phyloP scores from a whole-genome alignment of 2,329 filamentous ascomycete species.

The Xylariaceae sp. region DNA sequence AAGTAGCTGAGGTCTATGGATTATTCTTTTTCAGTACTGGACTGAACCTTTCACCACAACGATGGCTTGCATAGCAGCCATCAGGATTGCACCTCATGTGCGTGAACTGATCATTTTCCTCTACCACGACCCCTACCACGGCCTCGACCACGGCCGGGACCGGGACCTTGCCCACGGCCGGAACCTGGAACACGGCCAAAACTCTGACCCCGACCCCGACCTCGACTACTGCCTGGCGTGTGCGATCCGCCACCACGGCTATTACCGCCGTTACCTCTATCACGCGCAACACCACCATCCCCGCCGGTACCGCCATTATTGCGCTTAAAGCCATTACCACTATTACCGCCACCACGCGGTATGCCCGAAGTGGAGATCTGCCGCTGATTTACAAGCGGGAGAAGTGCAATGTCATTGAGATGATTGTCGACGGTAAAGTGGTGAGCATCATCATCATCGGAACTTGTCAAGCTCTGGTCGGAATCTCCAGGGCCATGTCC shows the following conservation, averaged over 20 bases:
- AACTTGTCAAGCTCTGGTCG: constrained; percentile 22
- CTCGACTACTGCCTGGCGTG: constrained; percentile 33
- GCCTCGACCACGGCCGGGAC: constrained; percentile 13
- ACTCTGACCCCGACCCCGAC: constrained; percentile 16
- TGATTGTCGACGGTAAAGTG: neutral
- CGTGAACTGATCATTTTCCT: constrained; percentile 10
- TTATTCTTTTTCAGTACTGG: too few species aligned
- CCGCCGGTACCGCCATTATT: too few species aligned
- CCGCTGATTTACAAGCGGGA: constrained; percentile 3
- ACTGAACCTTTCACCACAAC: too few species aligned
- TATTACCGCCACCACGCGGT: constrained; percentile 8
- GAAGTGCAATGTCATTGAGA: too few species aligned
- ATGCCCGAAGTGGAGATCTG: constrained; percentile 15
- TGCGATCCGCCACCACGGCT: neutral
- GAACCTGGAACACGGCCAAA: constrained; percentile 16
- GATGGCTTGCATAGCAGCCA: neutral
- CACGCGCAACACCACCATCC: too few species aligned
- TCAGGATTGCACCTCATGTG: neutral
- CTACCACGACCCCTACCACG: constrained; percentile 20
- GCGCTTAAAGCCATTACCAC: neutral
- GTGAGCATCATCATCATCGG: too few species aligned
- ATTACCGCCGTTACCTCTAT: too few species aligned
- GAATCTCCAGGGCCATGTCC: constrained; percentile 8
- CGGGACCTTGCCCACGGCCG: constrained; percentile 19
- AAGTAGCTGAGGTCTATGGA: too few species aligned